Percentiles rank a stretch among this genome's conserved stretches.
Conservation (phyloP, 305 asterid species). For the Rubia occidens region DNA sequence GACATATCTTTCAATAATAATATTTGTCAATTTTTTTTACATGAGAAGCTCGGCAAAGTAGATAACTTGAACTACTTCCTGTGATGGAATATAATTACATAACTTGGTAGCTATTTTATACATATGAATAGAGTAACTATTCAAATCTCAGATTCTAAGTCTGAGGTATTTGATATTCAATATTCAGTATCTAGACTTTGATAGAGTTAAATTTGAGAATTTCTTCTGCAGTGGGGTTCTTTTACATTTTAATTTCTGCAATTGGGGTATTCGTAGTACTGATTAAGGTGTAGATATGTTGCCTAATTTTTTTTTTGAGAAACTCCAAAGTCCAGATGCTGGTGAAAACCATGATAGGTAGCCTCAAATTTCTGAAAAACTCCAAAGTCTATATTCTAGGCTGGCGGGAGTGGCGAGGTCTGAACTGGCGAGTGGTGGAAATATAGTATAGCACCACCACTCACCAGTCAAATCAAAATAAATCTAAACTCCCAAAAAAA, state of each 20-base stretch:
- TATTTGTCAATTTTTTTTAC: conserved; percentile 5
- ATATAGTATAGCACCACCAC: too few relatives aligned
- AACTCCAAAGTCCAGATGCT: not conserved
- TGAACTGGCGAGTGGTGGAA: too few relatives aligned
- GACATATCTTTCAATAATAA: conserved; percentile 6
- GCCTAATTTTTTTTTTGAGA: not conserved
- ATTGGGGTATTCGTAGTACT: not conserved
- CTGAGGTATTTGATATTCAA: not conserved
- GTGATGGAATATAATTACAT: conserved; percentile 3
- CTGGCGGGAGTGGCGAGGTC: too few relatives aligned
- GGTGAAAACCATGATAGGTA: too few relatives aligned
- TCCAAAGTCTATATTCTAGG: too few relatives aligned
- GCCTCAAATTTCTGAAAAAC: too few relatives aligned
- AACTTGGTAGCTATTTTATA: conserved; percentile 1
- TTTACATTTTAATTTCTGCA: not conserved
- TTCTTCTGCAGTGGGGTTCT: conserved; percentile 1
- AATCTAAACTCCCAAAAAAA: too few relatives aligned
- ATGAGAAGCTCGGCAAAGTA: conserved; percentile 7
- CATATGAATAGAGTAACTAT: conserved; percentile 17
- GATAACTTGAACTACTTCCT: conserved; percentile 13
- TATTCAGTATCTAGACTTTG: not conserved
- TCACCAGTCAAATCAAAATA: too few relatives aligned
- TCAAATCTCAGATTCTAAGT: not conserved
- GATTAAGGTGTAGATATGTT: not conserved
- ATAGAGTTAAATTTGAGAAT: conserved; percentile 5